These are phyloP conservation scores for Kuraishia floccosa DNA, from an alignment of 805 yeast species.

Conservation along the genomic window DNA sequence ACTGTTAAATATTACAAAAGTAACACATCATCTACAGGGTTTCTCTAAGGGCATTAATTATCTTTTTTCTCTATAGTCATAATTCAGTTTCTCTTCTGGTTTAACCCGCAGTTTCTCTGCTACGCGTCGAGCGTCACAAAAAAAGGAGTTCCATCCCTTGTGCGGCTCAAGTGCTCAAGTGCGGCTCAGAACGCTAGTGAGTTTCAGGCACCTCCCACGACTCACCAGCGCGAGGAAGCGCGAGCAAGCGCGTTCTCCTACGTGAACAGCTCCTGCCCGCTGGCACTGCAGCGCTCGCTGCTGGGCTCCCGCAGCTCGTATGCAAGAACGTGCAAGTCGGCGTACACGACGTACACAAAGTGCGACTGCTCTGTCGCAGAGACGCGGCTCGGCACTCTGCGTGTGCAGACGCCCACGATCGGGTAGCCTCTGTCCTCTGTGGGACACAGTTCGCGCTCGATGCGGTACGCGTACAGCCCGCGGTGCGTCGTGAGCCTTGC, in stretches of 20 bases:
- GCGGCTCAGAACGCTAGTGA: no score
- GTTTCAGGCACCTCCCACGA: no score
- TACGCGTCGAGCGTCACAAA: no score
- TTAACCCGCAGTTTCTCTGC: no score
- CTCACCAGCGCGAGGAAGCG: no score
- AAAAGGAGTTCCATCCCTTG: no score
- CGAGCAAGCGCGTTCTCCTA: no score
- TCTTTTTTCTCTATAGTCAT: no score
- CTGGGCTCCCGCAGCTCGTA: conserved; percentile 10
- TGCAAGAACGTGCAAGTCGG: conserved; percentile 13
- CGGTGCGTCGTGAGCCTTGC: conserved; percentile 28
- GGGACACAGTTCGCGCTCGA: conserved; percentile 31
- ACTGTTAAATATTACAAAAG: conserved; percentile 25
- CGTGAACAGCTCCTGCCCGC: not conserved
- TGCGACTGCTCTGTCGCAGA: conserved; percentile 4
- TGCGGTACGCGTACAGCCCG: conserved; percentile 28
- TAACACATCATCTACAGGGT: no score
- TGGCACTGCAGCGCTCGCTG: not conserved
- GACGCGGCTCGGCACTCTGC: conserved; percentile 1
- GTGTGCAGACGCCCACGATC: conserved; percentile 12
- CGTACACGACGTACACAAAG: conserved; percentile 12
- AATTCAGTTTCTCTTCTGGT: no score
- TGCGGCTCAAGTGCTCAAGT: no score
- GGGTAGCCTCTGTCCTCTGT: conserved; percentile 11
- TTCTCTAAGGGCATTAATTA: no score